These are phyloP conservation scores for Boletus sensibilis DNA, from an alignment of 768 basidiomycete species.

Conservation along the genomic window DNA sequence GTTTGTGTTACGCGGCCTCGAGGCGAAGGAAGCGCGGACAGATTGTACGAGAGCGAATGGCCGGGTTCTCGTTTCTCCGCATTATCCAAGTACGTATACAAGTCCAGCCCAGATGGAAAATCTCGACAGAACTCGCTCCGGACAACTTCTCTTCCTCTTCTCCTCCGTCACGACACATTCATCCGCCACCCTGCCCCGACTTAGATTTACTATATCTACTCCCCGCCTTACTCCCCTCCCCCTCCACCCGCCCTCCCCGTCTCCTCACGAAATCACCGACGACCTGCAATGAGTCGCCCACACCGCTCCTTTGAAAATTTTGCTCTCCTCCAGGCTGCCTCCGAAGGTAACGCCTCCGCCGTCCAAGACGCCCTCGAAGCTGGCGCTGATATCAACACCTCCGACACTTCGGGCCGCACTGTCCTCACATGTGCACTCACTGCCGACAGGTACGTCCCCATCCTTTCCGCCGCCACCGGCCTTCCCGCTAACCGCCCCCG, in stretches of 20 bases:
- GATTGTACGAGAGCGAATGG: conserved; percentile 9
- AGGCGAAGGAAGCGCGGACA: conserved; percentile 20
- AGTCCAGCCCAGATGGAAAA: conserved; percentile 20
- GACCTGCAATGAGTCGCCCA: conserved; percentile 38
- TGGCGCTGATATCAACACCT: conserved; percentile 68
- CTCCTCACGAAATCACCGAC: conserved; percentile 31
- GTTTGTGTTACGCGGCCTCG: conserved; percentile 26
- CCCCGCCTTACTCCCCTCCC: conserved; percentile 10
- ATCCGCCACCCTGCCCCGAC: background rate
- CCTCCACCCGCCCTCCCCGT: background rate
- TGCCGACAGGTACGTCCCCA: conserved; percentile 59
- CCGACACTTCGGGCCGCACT: conserved; percentile 59
- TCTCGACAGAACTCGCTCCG: conserved; percentile 11
- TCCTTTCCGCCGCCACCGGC: conserved; percentile 3
- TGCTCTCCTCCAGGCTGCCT: conserved; percentile 53
- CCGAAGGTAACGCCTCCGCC: conserved; percentile 53
- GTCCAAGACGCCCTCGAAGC: conserved; percentile 51
- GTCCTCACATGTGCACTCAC: conserved; percentile 68
- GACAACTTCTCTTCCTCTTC: conserved; percentile 7
- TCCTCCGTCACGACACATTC: conserved; percentile 2
- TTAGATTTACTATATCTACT: conserved; percentile 19
- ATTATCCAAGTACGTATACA: conserved; percentile 32
- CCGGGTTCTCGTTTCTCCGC: conserved; percentile 15
- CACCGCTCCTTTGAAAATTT: conserved; percentile 41
- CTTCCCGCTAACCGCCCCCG: conserved; percentile 1